Percentiles rank a stretch among this genome's conserved stretches.
Evolutionary conservation across 2,329 filamentous ascomycete species (phyloP).

Genomic region (Aspergillus terreus): DNA sequence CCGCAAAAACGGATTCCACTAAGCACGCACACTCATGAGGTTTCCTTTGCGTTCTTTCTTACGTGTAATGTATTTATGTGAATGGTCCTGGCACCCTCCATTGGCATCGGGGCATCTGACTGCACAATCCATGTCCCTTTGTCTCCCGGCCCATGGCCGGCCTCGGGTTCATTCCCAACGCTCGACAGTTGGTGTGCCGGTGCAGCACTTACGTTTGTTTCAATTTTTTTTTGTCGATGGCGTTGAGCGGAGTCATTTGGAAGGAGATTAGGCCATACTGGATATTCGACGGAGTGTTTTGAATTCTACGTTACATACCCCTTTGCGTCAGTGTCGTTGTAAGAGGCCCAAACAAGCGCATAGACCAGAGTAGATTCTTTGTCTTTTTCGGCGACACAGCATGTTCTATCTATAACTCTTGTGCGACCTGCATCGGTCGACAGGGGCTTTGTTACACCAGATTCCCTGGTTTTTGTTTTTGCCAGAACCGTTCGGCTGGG

Average conservation of each 20-base stretch:
- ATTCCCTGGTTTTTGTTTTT: no score
- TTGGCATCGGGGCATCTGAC: background rate
- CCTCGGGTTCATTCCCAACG: background rate
- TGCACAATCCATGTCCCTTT: background rate
- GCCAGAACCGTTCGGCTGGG: no score
- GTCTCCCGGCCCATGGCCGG: background rate
- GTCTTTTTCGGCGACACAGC: no score
- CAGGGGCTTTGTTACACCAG: background rate
- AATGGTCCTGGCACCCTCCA: constrained; percentile 9
- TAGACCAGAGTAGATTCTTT: background rate
- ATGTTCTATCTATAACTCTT: background rate
- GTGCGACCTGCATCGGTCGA: background rate
- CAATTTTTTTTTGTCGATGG: constrained; percentile 21
- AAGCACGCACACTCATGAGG: constrained; percentile 14
- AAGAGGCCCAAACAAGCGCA: constrained; percentile 2
- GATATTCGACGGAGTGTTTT: constrained; percentile 29
- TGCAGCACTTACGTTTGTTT: constrained; percentile 15
- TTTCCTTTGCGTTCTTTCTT: constrained; percentile 5
- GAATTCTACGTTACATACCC: constrained; percentile 28
- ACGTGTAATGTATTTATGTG: constrained; percentile 17
- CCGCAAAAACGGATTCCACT: constrained; percentile 38
- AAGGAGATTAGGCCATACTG: constrained; percentile 26
- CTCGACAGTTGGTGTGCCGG: constrained; percentile 12
- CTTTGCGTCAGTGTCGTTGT: constrained; percentile 1
- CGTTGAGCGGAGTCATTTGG: constrained; percentile 29